These are phyloP conservation scores for Corynascus novoguineensis DNA, from an alignment of 495 filamentous ascomycete species.

Conservation along the genomic window DNA sequence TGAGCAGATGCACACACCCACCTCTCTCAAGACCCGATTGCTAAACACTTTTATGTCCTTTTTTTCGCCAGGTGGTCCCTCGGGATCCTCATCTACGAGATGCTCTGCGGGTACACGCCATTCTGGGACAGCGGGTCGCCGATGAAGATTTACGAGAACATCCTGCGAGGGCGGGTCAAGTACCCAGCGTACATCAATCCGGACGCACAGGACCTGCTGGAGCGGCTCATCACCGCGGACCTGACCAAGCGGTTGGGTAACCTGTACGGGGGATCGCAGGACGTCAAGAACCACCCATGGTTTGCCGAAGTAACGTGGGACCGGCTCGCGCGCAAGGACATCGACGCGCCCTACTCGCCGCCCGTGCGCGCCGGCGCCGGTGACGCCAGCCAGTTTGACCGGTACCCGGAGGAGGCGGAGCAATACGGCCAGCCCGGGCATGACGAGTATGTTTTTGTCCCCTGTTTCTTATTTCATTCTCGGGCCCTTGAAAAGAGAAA, in stretches of 20 bases:
- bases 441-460: constrained; percentile 65
- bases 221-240: constrained; percentile 88
- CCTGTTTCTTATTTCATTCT: constrained; percentile 7
- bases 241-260: constrained; percentile 94
- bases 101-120: constrained; percentile 97
- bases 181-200: constrained; percentile 93
- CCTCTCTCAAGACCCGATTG: no score
- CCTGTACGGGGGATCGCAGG: constrained; percentile 81
- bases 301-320: constrained; percentile 99
- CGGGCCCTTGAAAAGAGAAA: no score
- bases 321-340: constrained; percentile 84
- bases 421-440: constrained; percentile 71
- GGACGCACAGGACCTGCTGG: constrained; percentile 86
- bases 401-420: constrained; percentile 95
- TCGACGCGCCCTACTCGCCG: constrained; percentile 97
- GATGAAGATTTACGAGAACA: constrained; percentile 99
- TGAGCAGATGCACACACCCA: not conserved
- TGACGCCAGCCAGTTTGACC: constrained; percentile 96
- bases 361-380: constrained; percentile 88
- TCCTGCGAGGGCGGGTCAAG: constrained; percentile 86
- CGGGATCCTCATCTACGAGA: constrained; percentile 97
- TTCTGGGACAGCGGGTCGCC: constrained; percentile 97
- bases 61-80: constrained; percentile 99
- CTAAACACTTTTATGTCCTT: no score
- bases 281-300: constrained; percentile 94